Percentiles rank a stretch among this genome's conserved stretches.
These are phyloP conservation scores for Osmozyma mogii DNA, from an alignment of 805 yeast genomes.

Conservation along the genomic window DNA sequence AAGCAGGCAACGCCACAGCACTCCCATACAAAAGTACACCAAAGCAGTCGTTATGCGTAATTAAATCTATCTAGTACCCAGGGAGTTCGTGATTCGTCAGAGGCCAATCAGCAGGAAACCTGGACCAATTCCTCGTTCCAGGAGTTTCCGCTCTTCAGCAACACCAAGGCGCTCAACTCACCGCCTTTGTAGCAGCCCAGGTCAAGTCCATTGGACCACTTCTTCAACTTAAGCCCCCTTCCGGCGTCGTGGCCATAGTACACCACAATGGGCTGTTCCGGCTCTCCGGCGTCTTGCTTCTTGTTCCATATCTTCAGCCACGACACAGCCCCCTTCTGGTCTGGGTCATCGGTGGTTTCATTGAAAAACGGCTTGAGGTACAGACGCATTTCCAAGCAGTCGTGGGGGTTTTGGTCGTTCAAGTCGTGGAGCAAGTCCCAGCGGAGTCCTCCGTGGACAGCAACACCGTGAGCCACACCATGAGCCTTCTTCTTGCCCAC, in stretches of 20 bases:
- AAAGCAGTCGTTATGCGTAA: too few relatives aligned
- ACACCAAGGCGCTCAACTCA: constrained; percentile 56
- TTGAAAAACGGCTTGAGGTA: constrained; percentile 59
- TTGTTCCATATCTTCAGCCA: constrained; percentile 56
- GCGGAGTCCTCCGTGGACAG: constrained; percentile 77
- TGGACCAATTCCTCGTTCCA: too few relatives aligned
- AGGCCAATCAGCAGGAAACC: too few relatives aligned
- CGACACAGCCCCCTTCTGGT: constrained; percentile 27
- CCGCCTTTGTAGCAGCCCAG: constrained; percentile 77
- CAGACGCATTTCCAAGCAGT: constrained; percentile 62
- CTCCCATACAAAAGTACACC: too few relatives aligned
- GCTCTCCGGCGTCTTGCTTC: constrained; percentile 27
- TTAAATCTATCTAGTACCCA: too few relatives aligned
- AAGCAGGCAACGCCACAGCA: too few relatives aligned
- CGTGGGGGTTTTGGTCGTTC: constrained; percentile 52
- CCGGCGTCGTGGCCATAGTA: constrained; percentile 88
- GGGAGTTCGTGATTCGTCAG: too few relatives aligned
- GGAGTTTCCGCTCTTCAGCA: too few relatives aligned
- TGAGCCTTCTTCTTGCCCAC: constrained; percentile 21
- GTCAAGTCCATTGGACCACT: constrained; percentile 74
- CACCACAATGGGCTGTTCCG: constrained; percentile 36
- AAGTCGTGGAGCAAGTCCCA: constrained; percentile 48
- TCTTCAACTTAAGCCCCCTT: constrained; percentile 57
- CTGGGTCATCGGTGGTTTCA: constrained; percentile 44
- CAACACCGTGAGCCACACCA: constrained; percentile 34